Percentiles rank a stretch among this genome's conserved stretches.
phyloP scores from a whole-genome alignment of 2,329 filamentous ascomycete genomes.

The Sphaerulina populicola region DNA sequence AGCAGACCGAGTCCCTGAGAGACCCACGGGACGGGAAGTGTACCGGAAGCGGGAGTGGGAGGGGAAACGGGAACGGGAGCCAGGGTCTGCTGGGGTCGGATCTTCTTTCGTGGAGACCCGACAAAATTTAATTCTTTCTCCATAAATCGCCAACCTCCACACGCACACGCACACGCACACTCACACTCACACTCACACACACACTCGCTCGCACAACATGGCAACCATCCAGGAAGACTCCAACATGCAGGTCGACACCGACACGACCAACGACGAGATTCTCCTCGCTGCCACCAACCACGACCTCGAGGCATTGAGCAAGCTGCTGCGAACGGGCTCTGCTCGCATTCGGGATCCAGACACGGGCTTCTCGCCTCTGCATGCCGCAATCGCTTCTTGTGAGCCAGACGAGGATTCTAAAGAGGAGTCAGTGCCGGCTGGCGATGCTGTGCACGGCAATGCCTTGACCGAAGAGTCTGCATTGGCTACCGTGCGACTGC shows the following conservation, averaged over 20 bases:
- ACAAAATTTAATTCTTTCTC: not conserved
- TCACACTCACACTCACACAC: not conserved
- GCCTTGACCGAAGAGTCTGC: slow-evolving; percentile 49
- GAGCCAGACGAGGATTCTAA: slow-evolving; percentile 38
- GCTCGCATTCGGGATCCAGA: slow-evolving; percentile 69
- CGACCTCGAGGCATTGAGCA: slow-evolving; percentile 58
- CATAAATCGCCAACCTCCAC: not conserved
- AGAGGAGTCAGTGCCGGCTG: slow-evolving; percentile 27
- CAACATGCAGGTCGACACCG: slow-evolving; percentile 33
- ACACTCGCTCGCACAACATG: not conserved
- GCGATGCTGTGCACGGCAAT: slow-evolving; percentile 30
- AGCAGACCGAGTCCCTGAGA: not conserved
- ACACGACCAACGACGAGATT: slow-evolving; percentile 49
- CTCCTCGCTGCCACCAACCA: slow-evolving; percentile 60
- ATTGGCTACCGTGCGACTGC: slow-evolving; percentile 59
- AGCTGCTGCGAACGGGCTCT: slow-evolving; percentile 58
- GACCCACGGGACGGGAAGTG: not conserved
- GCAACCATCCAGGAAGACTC: slow-evolving; percentile 10
- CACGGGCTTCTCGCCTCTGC: slow-evolving; percentile 79
- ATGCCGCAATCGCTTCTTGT: slow-evolving; percentile 70
- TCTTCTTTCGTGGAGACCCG: not conserved
- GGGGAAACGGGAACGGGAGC: not conserved
- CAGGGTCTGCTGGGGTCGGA: not conserved
- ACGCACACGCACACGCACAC: not conserved
- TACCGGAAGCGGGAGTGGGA: no score